Percentiles rank a stretch among this genome's conserved stretches.
Evolutionary conservation across 2,329 filamentous ascomycete genomes (phyloP).

Genomic region (Epichloe elymi): DNA sequence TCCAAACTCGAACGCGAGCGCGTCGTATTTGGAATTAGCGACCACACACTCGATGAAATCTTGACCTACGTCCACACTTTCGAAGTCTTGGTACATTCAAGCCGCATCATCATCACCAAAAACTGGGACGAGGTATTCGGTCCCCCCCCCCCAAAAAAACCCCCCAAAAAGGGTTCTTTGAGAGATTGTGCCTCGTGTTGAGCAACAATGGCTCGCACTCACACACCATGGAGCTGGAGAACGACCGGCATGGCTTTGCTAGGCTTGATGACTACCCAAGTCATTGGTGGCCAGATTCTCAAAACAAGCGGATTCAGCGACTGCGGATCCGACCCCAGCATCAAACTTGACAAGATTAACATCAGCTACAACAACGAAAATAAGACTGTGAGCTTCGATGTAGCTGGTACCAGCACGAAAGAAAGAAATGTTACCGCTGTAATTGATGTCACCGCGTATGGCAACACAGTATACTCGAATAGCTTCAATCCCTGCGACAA

Average conservation of each 20-base stretch:
- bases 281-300: conserved; percentile 57
- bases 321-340: conserved; percentile 41
- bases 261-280: conserved; percentile 29
- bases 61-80: no score
- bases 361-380: conserved; percentile 67
- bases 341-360: conserved; percentile 61
- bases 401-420: conserved; percentile 61
- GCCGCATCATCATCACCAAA: no score
- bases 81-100: no score
- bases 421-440: conserved; percentile 68
- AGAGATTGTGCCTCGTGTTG: conserved; percentile 1
- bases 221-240: conserved; percentile 15
- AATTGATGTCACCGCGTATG: conserved; percentile 73
- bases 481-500: conserved; percentile 71
- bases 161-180: no score
- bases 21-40: no score
- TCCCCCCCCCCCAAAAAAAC: no score
- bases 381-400: conserved; percentile 65
- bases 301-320: conserved; percentile 68
- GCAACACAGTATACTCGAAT: conserved; percentile 64
- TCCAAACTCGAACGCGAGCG: no score
- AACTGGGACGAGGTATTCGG: no score
- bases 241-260: conserved; percentile 20
- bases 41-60: no score
- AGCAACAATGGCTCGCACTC: conserved; percentile 20